Base-by-base conservation (phyloP, 2,329 filamentous ascomycete genomes). In the Leptographium procerum region DNA sequence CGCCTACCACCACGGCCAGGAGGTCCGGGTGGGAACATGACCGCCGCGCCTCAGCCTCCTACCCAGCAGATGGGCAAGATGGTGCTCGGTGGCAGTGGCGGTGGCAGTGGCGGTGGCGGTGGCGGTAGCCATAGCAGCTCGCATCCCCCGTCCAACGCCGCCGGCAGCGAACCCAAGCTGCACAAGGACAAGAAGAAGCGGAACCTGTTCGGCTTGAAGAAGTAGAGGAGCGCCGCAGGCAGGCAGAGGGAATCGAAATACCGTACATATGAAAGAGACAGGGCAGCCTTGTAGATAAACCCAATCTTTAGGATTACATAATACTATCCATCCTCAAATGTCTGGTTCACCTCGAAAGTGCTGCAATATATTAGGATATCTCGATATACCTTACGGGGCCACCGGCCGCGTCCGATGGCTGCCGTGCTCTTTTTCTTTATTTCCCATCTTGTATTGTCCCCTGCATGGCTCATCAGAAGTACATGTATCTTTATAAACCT, bases 61-160 rank as follows among this genome's bases (percentile, higher is more conserved):
- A 80, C 75, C 6, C 74, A 77, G 61, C 76, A 77, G 31, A 80
- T 86, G 76, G 74, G 71, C 19, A 75, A 71, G 45, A 81, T 86
- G 77, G 77, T 73, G 43, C 68, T 86, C 10, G 71, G 70, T 55
- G 62, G 63, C 51, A 63, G 64, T 52, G 60, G 55, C 61, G n/a
- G n/a, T n/a, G n/a, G n/a, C n/a, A n/a, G n/a, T n/a, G n/a, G n/a
- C n/a, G n/a, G n/a, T n/a, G 59, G 63, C 19, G 71, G 70, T 48
- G 61, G 61, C 36, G 64, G 63, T 47, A 59, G 52, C 60, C 24
- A 29, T 63, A 47, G 68, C 63, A 19, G 13, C 57, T 29, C 57
- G 24, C 48, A n/a, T 58, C 33, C 56, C 43, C 56, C 52, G 61
- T n/a, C 43, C 61, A 10, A 57, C 63, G 53, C 64, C 52, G 57